A percentile compares a stretch with the other conserved stretches of the same genome.
These are phyloP conservation scores for Bipolaris zeicola DNA, from an alignment of 2,329 filamentous ascomycete species.

Conservation along the genomic window DNA sequence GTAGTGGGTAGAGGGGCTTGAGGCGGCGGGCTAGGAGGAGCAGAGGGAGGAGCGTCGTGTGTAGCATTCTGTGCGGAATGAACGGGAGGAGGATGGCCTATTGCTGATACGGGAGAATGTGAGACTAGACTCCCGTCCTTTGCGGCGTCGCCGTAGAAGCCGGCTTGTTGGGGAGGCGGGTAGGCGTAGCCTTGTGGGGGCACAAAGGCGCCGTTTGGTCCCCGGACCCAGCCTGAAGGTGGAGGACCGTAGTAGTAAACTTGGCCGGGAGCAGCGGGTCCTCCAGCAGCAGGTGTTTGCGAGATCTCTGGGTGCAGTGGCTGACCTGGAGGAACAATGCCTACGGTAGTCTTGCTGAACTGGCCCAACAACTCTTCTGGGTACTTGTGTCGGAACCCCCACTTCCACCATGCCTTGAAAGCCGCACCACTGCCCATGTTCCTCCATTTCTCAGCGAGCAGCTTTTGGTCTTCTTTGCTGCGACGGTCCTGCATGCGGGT, in stretches of 20 bases:
- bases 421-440: conserved; percentile 31
- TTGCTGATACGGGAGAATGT: conserved; percentile 11
- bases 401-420: conserved; percentile 43
- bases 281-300: conserved; percentile 22
- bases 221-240: conserved; percentile 27
- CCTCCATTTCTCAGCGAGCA: conserved; percentile 39
- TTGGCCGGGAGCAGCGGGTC: conserved; percentile 22
- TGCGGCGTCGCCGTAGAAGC: conserved; percentile 21
- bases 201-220: conserved; percentile 25
- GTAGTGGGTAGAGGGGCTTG: conserved; percentile 9
- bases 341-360: conserved; percentile 36
- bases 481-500: conserved; percentile 41
- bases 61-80: conserved; percentile 15
- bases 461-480: conserved; percentile 37
- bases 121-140: conserved; percentile 23
- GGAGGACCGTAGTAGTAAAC: conserved; percentile 33
- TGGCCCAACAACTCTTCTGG: conserved; percentile 39
- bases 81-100: not conserved
- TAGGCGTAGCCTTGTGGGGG: conserved; percentile 27
- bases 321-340: conserved; percentile 36
- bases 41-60: not conserved
- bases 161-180: conserved; percentile 18
- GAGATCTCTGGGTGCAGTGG: conserved; percentile 31
- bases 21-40: conserved; percentile 11
- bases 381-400: conserved; percentile 39